These are phyloP conservation scores for Chalciporus pseudorubinellus DNA, from an alignment of 768 basidiomycete species.

Conservation along the genomic window DNA sequence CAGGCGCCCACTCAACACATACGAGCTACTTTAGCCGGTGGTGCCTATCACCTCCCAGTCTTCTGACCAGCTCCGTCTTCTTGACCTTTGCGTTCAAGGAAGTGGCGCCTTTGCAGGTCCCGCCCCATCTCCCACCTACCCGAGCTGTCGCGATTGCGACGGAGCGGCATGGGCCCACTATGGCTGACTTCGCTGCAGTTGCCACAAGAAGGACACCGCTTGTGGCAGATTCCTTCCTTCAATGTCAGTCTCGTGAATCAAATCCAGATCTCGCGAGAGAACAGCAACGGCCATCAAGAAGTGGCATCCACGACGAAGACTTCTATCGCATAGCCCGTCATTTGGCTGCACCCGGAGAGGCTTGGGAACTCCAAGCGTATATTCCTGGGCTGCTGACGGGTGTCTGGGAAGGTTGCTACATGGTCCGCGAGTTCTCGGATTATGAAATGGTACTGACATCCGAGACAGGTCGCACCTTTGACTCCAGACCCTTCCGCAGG, in stretches of 20 bases:
- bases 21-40: constrained; percentile 22
- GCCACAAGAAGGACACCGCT: constrained; percentile 45
- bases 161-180: constrained; percentile 50
- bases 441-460: constrained; percentile 17
- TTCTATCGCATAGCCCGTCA: constrained; percentile 35
- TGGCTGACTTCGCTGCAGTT: constrained; percentile 49
- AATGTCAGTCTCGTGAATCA: constrained; percentile 28
- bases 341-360: constrained; percentile 14
- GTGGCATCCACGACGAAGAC: constrained; percentile 35
- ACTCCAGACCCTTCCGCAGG: constrained; percentile 15
- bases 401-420: constrained; percentile 59
- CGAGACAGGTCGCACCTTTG: constrained; percentile 28
- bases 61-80: constrained; percentile 47
- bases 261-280: constrained; percentile 30
- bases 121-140: constrained; percentile 50
- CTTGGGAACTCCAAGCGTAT: constrained; percentile 31
- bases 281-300: constrained; percentile 34
- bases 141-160: constrained; percentile 44
- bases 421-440: constrained; percentile 40
- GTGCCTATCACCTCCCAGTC: constrained; percentile 33
- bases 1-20: constrained; percentile 8
- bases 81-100: constrained; percentile 54
- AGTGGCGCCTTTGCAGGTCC: constrained; percentile 40
- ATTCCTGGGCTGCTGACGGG: constrained; percentile 50
- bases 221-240: constrained; percentile 43